Evolutionary conservation across 2,329 filamentous ascomycete species (phyloP), one percentile per base, ranked within the genome.

Genomic region (Cladophialophora chaetospira): DNA sequence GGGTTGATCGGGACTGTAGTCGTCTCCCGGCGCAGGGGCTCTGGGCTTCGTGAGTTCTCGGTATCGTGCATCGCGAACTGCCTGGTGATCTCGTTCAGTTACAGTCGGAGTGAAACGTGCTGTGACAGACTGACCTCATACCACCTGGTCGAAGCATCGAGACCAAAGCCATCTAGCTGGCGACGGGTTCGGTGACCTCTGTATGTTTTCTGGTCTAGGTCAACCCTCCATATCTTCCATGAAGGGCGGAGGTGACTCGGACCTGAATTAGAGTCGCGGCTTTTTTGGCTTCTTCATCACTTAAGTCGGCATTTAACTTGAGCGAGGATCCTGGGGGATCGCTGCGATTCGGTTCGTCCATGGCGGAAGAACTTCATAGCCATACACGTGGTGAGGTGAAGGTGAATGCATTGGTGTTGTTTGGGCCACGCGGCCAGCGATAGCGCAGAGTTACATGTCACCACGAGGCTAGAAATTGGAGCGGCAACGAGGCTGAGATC

Each of bases 151-250:
- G 79, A 82, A n/a, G 88, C 81, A 70, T 88, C 82, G 29, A 95
- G 70, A 1, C 82, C 82, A 63, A 87, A 77, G 0, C 90, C 90
- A 36, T 82, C 72, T 65, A 94, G 77, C 70, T 90, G 86, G 45
- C 90, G 77, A 40, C 90, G 81, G 46, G 83, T 80, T 52, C 88
- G 81, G 71, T 95, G 89, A 4, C 90, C 89, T 29, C 91, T 81
- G 69, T 91, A 95, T 23, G 86, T 88, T 63, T 86, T 84, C 75
- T 90, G 45, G 40, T 19, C 8, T 19, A 9, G 29, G 45, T 53
- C 54, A 53, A 47, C 36, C 21, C 6, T 43, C 28, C n/a, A 23
- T 40, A 17, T 17, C 21, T 11, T 28, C 23, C 17, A 35, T 17
- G 10, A 31, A 21, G 21, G 9, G 15, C 17, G 3, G 8, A 19